These are phyloP conservation scores for Pneumocystis carinii DNA, from an alignment of 1,139 yeast genomes.

Conservation along the genomic window DNA sequence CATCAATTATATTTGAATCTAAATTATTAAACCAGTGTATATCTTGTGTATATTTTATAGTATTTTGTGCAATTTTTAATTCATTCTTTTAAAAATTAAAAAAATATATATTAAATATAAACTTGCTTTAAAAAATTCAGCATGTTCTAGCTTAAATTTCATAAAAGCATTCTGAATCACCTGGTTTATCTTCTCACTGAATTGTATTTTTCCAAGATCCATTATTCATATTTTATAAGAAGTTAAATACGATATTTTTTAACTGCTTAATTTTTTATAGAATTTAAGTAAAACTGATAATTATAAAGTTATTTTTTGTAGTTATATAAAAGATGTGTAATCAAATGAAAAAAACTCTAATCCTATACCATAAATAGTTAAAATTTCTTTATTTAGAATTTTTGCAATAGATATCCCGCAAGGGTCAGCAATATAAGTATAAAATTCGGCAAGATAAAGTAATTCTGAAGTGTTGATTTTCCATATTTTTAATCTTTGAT, in stretches of 20 bases:
- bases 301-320: background rate
- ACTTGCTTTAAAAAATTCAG: background rate
- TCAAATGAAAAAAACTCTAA: background rate
- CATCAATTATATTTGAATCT: background rate
- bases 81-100: background rate
- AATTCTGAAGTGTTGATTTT: background rate
- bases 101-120: background rate
- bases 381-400: background rate
- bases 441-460: background rate
- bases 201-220: background rate
- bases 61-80: background rate
- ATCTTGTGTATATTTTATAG: background rate
- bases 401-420: background rate
- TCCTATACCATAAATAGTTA: background rate
- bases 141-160: background rate
- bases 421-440: background rate
- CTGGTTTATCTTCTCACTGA: background rate
- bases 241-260: background rate
- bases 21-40: background rate
- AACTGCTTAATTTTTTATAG: background rate
- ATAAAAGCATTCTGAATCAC: background rate
- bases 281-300: background rate
- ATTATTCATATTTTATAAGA: background rate
- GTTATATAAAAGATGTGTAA: background rate
- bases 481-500: background rate